These are phyloP conservation scores for Cyclotella kingstonii DNA, from an alignment of 108 stramenopile genomes.

Conservation along the genomic window DNA sequence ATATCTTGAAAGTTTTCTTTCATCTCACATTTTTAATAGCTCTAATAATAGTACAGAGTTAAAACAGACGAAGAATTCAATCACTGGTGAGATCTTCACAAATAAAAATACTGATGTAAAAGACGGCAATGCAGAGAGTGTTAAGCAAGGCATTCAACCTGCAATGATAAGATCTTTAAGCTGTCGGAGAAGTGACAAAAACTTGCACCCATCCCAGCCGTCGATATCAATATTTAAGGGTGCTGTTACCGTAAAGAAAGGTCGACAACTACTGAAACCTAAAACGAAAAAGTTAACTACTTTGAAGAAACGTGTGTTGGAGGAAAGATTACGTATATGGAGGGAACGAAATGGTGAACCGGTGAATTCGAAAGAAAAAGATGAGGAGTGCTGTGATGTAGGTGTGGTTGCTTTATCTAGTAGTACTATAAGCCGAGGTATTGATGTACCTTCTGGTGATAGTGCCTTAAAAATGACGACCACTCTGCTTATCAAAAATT, in stretches of 20 bases:
- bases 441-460: not conserved
- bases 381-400: not conserved
- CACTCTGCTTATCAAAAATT: conserved; percentile 53
- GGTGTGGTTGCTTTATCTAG: not conserved
- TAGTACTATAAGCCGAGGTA: too few relatives aligned
- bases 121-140: too few relatives aligned
- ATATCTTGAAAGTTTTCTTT: conserved; percentile 14
- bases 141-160: too few relatives aligned
- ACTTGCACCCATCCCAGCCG: not conserved
- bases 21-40: conserved; percentile 8
- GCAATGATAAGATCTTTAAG: too few relatives aligned
- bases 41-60: not conserved
- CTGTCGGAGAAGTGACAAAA: too few relatives aligned
- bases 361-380: not conserved
- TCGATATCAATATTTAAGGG: not conserved
- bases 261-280: conserved; percentile 60
- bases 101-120: too few relatives aligned
- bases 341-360: conserved; percentile 39
- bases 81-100: too few relatives aligned
- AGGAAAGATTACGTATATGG: conserved; percentile 77
- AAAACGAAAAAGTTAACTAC: conserved; percentile 78
- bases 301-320: conserved; percentile 76
- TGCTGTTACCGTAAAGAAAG: conserved; percentile 35
- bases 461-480: not conserved
- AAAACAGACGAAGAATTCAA: too few relatives aligned